Evolutionary conservation across 225 moss, liverwort and hornwort genomes (phyloP).

Genomic region (Pseudisothecium myosuroides): DNA sequence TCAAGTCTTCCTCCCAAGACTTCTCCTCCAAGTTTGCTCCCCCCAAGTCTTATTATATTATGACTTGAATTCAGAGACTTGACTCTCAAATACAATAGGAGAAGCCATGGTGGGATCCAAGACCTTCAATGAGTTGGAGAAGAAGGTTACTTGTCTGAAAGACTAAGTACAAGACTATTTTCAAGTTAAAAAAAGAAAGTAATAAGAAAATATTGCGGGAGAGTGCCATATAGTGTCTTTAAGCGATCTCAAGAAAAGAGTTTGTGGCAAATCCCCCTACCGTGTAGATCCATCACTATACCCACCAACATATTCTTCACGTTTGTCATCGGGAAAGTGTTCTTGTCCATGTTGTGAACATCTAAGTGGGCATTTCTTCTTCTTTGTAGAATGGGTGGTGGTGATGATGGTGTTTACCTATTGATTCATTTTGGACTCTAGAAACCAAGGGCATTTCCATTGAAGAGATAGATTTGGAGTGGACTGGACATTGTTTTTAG

Average conservation of each 20-base stretch:
- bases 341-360: not conserved
- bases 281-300: fast-evolving
- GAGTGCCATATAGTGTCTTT: fast-evolving
- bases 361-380: not conserved
- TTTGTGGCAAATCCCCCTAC: fast-evolving
- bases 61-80: not conserved
- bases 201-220: fast-evolving
- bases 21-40: no score
- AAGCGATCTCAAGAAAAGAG: not conserved
- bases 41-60: not conserved
- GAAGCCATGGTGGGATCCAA: fast-evolving
- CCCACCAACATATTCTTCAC: not conserved
- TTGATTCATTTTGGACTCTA: not conserved
- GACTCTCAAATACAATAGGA: not conserved
- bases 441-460: slow-evolving; percentile 17
- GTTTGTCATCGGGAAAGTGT: not conserved
- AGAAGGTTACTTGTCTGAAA: not conserved
- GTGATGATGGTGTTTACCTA: slow-evolving; percentile 18
- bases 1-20: no score
- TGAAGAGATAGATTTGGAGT: slow-evolving; percentile 13
- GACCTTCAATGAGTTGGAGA: not conserved
- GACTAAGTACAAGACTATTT: fast-evolving
- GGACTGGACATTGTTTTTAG: slow-evolving; percentile 19
- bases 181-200: not conserved
- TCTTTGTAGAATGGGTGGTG: not conserved